phyloP scores from a whole-genome alignment of 78 protist species.

The Diacronema lutheri region DNA sequence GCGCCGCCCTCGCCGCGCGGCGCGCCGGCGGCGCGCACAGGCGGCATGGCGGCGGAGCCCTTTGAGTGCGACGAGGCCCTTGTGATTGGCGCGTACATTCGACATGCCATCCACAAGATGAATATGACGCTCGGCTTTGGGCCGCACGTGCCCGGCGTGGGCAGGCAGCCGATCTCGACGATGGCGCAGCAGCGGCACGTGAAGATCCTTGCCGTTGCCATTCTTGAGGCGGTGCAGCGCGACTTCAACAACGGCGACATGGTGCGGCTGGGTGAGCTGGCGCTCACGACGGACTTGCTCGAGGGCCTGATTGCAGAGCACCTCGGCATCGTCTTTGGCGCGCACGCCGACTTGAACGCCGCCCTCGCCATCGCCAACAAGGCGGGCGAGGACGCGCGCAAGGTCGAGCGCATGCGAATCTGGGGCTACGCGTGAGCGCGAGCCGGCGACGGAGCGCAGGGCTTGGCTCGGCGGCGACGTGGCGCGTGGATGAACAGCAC shows the following conservation, averaged over 20 bases:
- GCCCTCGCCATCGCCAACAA: not conserved
- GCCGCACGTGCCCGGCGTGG: not conserved
- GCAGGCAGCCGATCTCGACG: not conserved
- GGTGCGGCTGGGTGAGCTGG: too few species aligned
- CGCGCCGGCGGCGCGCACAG: too few species aligned
- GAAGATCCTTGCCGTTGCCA: not conserved
- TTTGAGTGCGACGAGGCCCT: too few species aligned
- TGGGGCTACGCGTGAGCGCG: not conserved
- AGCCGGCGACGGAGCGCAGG: too few species aligned
- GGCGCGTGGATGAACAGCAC: too few species aligned
- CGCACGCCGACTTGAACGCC: not conserved
- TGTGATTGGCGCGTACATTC: not conserved
- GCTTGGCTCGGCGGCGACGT: too few species aligned
- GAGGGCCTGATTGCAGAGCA: too few species aligned
- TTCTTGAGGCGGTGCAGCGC: not conserved
- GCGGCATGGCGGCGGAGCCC: too few species aligned
- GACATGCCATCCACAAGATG: constrained; percentile 4
- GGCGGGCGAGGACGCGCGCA: constrained; percentile 19
- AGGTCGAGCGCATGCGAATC: constrained; percentile 6
- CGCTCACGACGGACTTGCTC: too few species aligned
- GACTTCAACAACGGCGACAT: not conserved
- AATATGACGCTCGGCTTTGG: not conserved
- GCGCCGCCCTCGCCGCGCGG: too few species aligned
- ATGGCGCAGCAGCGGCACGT: not conserved
- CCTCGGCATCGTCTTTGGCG: too few species aligned